A percentile compares a stretch with the other conserved stretches of the same genome.
phyloP scores from a whole-genome alignment of 202 grass and related monocot genomes.

The Panicum hallii region DNA sequence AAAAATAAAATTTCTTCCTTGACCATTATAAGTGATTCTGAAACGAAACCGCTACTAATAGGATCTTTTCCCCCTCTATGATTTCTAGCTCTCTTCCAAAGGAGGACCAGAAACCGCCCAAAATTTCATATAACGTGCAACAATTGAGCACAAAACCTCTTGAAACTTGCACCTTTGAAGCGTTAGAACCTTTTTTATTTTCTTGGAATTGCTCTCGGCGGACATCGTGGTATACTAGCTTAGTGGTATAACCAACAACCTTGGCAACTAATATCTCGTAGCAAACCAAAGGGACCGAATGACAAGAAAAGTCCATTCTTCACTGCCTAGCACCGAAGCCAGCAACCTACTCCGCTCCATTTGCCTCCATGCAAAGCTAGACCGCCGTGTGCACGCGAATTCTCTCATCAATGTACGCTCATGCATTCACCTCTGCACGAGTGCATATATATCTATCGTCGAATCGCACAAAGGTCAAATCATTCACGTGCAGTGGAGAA shows the following conservation, averaged over 20 bases:
- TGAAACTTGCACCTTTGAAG: too few relatives aligned
- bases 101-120: too few relatives aligned
- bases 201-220: not conserved
- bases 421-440: not conserved
- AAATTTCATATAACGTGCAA: too few relatives aligned
- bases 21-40: too few relatives aligned
- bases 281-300: not conserved
- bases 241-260: too few relatives aligned
- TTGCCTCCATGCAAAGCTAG: not conserved
- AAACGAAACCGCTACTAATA: too few relatives aligned
- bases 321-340: constrained; percentile 11
- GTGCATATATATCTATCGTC: not conserved
- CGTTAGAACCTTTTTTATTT: not conserved
- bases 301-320: not conserved
- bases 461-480: not conserved
- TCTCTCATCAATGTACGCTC: constrained; percentile 21
- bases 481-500: not conserved
- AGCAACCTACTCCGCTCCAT: not conserved
- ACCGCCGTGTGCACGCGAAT: not conserved
- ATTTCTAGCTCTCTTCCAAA: too few relatives aligned
- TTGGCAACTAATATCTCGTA: not conserved
- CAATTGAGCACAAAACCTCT: too few relatives aligned
- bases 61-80: too few relatives aligned
- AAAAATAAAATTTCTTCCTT: too few relatives aligned
- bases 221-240: not conserved